Conservation (phyloP, 139 green algal species). For the Chlamydomonas eustigma region DNA sequence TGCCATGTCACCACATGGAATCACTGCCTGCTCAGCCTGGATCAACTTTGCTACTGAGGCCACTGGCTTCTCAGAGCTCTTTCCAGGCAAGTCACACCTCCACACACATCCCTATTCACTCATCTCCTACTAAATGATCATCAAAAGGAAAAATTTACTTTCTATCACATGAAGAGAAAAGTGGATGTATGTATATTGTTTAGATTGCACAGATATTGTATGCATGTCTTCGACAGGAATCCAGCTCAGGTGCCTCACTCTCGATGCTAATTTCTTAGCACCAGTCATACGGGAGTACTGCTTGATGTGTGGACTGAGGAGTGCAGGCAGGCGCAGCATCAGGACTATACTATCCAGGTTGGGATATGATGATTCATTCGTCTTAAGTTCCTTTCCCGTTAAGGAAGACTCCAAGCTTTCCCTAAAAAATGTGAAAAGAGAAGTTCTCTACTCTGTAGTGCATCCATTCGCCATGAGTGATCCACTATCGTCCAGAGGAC, state of each 20-base stretch:
- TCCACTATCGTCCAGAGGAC: no score
- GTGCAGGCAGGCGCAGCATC: conserved; percentile 21
- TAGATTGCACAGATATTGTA: no score
- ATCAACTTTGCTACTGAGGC: conserved; percentile 47
- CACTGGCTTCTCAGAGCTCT: conserved; percentile 35
- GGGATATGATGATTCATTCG: conserved; percentile 3
- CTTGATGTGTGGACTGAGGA: conserved; percentile 39
- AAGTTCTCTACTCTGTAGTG: no score
- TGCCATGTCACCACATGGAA: conserved; percentile 46
- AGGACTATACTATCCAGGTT: conserved; percentile 18
- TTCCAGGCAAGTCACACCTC: conserved; percentile 28
- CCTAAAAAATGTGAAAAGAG: no score
- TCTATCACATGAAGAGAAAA: no score
- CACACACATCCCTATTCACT: not conserved
- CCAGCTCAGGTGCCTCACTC: conserved; percentile 30
- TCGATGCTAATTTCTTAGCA: conserved; percentile 49
- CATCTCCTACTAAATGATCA: no score
- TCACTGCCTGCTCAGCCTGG: conserved; percentile 33
- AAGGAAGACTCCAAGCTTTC: no score
- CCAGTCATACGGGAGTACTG: conserved; percentile 51
- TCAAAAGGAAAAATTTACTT: no score
- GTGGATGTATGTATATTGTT: no score
- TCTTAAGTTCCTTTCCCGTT: no score
- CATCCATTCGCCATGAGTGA: no score
- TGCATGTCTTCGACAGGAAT: no score